These are phyloP conservation scores for Metschnikowia kunwiensis DNA, from an alignment of 805 yeast species.

Conservation along the genomic window DNA sequence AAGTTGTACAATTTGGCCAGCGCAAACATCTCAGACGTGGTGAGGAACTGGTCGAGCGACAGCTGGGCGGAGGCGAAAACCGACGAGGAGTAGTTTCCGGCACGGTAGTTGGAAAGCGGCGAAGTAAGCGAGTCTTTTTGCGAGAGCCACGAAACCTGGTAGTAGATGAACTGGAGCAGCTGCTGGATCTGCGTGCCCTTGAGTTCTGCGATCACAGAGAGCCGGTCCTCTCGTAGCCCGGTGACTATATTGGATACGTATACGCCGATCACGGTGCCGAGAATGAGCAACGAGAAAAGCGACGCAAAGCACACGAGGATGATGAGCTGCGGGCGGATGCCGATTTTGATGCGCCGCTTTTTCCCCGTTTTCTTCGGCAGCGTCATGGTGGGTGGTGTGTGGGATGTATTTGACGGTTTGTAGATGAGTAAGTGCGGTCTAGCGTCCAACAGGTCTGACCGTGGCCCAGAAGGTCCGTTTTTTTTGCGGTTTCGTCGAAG, in stretches of 20 bases:
- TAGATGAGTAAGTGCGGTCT: no score
- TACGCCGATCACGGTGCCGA: constrained; percentile 71
- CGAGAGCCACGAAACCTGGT: constrained; percentile 65
- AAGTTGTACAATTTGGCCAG: constrained; percentile 69
- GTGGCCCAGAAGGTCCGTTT: no score
- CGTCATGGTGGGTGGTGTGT: no score
- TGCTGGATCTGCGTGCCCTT: constrained; percentile 79
- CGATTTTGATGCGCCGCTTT: constrained; percentile 40
- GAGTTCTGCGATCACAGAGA: constrained; percentile 74
- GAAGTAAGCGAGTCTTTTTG: constrained; percentile 57
- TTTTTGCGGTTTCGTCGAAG: no score
- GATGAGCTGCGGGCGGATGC: constrained; percentile 74
- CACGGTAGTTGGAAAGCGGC: constrained; percentile 60
- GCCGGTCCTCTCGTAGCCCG: constrained; percentile 61
- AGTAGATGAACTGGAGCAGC: constrained; percentile 57
- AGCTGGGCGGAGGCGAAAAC: constrained; percentile 42
- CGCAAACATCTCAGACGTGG: constrained; percentile 60
- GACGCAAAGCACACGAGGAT: constrained; percentile 68
- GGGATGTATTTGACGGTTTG: no score
- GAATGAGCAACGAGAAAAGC: constrained; percentile 61
- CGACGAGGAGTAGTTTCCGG: constrained; percentile 63
- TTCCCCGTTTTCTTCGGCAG: no score
- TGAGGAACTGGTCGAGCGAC: constrained; percentile 56
- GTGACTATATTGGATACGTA: constrained; percentile 66
- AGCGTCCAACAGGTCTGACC: no score